These are phyloP conservation scores for Sechiopsis laciniata DNA, from an alignment of 306 rosid species.

Conservation along the genomic window DNA sequence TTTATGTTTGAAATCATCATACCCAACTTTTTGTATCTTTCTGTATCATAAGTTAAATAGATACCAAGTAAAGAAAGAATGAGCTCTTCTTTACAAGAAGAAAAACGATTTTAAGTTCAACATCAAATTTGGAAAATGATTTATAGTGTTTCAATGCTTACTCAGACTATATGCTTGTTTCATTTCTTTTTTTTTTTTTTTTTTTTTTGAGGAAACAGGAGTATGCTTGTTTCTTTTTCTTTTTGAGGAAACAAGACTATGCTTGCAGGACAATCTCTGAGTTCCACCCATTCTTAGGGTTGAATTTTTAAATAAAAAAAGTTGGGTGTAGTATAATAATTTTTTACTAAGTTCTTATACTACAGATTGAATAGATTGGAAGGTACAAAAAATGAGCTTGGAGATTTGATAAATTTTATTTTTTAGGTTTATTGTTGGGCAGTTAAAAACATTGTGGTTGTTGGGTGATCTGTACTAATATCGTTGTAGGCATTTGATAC, in stretches of 20 bases:
- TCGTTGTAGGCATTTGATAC: not conserved
- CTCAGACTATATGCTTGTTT: not conserved
- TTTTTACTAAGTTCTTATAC: not conserved
- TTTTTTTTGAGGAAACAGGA: too few relatives aligned
- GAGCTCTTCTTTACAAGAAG: not conserved
- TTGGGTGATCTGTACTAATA: not conserved
- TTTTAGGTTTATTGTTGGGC: not conserved
- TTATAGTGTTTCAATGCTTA: not conserved
- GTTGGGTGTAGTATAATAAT: not conserved
- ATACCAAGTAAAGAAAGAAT: not conserved
- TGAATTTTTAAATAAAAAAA: not conserved
- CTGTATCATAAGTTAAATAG: not conserved
- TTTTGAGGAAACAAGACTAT: too few relatives aligned
- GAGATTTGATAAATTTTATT: not conserved
- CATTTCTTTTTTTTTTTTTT: too few relatives aligned
- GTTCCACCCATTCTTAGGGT: not conserved
- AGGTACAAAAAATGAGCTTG: not conserved
- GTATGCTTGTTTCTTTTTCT: too few relatives aligned
- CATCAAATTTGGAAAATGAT: not conserved
- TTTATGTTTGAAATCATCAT: not conserved
- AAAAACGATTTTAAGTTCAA: not conserved
- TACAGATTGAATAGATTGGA: not conserved
- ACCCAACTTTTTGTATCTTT: not conserved
- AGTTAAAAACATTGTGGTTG: constrained; percentile 6
- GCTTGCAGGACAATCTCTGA: not conserved